Base-by-base conservation (phyloP, 140 eudicot species). In the Bidens hawaiensis region DNA sequence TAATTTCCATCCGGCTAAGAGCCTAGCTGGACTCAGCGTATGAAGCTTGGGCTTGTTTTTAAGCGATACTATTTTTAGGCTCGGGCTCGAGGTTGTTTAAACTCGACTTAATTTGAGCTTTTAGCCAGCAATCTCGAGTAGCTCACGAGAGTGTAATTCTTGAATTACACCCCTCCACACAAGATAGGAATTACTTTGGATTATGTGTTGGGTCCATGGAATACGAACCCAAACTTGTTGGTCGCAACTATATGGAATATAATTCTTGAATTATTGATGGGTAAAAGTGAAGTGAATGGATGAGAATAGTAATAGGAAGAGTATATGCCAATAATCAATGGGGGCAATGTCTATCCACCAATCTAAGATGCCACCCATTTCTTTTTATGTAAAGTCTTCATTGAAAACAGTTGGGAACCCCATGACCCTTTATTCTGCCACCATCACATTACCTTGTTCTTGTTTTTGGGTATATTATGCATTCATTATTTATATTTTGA, bases 281-380 rank as follows among this genome's bases (percentile, higher is more conserved):
- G 67, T 75, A 43, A 53, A 67, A 46, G 62, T 71, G 62, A 17
- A 54, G 48, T 71, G 78, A 64, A 75, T 76, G 83, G 79, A 31
- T 41, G 64, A 54, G 75, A 69, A 80, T 63, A 53, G 65, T 34
- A 82, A 72, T 75, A 79, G 64, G 64, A 75, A 50, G 43, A 34
- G 40, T 15, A 42, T 71, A 65, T 62, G 60, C 49, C 46, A 57
- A 70, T 28, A 70, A 82, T 78, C 74, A 10, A 43, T 56, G 71
- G 64, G 43, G 40, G 66, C 6, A 3, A 7, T 4, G 46, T 65
- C 17, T 45, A 68, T 78, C 78, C 79, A 78, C 71, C 82, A 82
- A 72, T 73, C 73, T 62, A 75, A 75, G 64, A 72, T 75, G 75
- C 70, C 74, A 64, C 75, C 75, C 71, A 60, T 71, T 60, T 78